Percentiles rank a stretch among this genome's conserved stretches.
Conservation (phyloP, 2,329 filamentous ascomycete genomes). For the Macrophomina phaseolina region DNA sequence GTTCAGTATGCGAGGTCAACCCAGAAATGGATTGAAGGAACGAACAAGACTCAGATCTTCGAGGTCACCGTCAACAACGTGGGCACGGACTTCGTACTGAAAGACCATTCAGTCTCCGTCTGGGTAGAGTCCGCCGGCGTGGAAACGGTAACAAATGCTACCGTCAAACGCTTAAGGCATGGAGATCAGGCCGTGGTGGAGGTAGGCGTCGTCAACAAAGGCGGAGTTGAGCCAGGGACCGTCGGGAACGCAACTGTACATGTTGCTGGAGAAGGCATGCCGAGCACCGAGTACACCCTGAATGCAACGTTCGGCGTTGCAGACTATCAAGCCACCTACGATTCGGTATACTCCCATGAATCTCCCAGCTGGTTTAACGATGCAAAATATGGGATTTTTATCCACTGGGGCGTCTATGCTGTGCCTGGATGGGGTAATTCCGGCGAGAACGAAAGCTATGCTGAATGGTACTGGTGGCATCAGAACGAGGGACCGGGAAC, state of each 20-base stretch:
- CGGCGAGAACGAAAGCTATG: slow-evolving; percentile 46
- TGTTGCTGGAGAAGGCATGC: slow-evolving; percentile 6
- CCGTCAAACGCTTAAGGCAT: slow-evolving; percentile 48
- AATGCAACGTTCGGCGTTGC: slow-evolving; percentile 29
- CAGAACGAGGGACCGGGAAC: slow-evolving; percentile 50
- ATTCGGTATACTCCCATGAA: slow-evolving; percentile 45
- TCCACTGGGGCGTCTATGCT: slow-evolving; percentile 64
- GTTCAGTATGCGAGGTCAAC: slow-evolving; percentile 50
- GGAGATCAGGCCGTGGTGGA: slow-evolving; percentile 47
- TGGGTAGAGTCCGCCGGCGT: slow-evolving; percentile 39
- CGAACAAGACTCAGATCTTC: slow-evolving; percentile 40
- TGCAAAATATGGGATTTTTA: slow-evolving; percentile 65
- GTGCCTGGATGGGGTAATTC: slow-evolving; percentile 62
- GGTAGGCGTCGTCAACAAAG: slow-evolving; percentile 42
- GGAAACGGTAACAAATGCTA: slow-evolving; percentile 41
- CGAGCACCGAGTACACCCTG: slow-evolving; percentile 18
- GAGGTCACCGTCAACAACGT: slow-evolving; percentile 38
- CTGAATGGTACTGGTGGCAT: slow-evolving; percentile 52
- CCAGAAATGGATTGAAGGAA: slow-evolving; percentile 42
- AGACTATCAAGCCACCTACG: slow-evolving; percentile 29
- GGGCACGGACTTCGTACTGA: slow-evolving; percentile 15
- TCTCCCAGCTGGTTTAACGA: slow-evolving; percentile 61
- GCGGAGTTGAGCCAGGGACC: slow-evolving; percentile 30
- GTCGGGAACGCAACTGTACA: slow-evolving; percentile 27
- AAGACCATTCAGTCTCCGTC: background rate